Percentiles rank a stretch among this genome's conserved stretches.
Evolutionary conservation across 148 eudicot genomes (phyloP).

Genomic region (Nyssa sinensis): DNA sequence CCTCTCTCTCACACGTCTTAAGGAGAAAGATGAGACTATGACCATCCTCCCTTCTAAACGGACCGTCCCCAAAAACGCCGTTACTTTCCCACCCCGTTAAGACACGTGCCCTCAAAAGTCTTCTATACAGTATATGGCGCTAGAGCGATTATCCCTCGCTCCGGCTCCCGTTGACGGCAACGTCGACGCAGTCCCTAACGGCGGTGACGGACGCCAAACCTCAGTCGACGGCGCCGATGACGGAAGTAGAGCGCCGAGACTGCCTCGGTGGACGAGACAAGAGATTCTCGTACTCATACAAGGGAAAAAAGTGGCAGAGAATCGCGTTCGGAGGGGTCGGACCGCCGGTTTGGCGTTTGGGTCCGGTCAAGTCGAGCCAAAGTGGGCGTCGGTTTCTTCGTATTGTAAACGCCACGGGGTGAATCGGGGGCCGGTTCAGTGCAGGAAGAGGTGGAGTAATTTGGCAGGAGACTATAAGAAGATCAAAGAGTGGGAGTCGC

Average conservation of each 20-base stretch:
- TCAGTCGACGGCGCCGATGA: slow-evolving; percentile 24
- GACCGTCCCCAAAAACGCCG: slow-evolving; percentile 23
- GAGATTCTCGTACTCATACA: slow-evolving; percentile 83
- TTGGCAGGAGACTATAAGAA: slow-evolving; percentile 87
- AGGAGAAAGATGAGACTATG: not conserved
- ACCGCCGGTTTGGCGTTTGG: slow-evolving; percentile 27
- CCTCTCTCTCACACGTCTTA: not conserved
- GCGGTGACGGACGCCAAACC: slow-evolving; percentile 7
- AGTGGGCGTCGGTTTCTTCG: slow-evolving; percentile 81
- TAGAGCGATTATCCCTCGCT: slow-evolving; percentile 26
- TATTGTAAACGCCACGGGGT: slow-evolving; percentile 87
- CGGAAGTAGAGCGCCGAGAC: slow-evolving; percentile 42
- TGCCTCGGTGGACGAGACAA: slow-evolving; percentile 89
- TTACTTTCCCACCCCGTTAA: slow-evolving; percentile 21
- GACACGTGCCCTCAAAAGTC: slow-evolving; percentile 31
- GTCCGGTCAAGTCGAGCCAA: slow-evolving; percentile 54
- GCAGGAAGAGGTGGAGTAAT: slow-evolving; percentile 93
- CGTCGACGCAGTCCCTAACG: slow-evolving; percentile 10
- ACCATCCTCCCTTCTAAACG: not conserved
- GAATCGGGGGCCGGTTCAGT: slow-evolving; percentile 88
- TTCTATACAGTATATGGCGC: slow-evolving; percentile 17
- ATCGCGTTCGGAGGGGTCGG: slow-evolving; percentile 60
- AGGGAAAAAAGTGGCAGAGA: slow-evolving; percentile 81
- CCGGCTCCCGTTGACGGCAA: slow-evolving; percentile 19
- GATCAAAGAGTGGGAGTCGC: slow-evolving; percentile 85